Base-by-base conservation (phyloP, 2,329 filamentous ascomycete species). In the Penicillium sp. region DNA sequence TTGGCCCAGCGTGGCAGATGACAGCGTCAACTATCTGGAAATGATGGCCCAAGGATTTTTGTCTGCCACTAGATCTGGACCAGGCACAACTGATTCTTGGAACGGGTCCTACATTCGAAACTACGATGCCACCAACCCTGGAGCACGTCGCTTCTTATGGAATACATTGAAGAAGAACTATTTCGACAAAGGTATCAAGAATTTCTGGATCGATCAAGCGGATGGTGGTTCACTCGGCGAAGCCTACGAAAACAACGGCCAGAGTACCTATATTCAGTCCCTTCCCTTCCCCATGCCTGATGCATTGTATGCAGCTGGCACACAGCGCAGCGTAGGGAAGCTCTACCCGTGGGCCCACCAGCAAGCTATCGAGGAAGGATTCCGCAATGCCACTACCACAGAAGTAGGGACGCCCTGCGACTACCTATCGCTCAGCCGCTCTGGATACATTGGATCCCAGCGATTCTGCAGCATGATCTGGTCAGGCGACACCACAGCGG, bases 121-220 rank as follows among this genome's bases (percentile, higher is more conserved):
- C 48, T 84, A 88, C 64, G 76, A 76, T 52, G 58, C 83, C 1
- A 88, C 85, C 0, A 85, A 85, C 55, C 83, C 85, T 0, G 77
- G 68, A 3, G 78, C 85, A 0, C 75, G 83, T 2, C 62, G 73
- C 0, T 87, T 81, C 40, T 72, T 88, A 1, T 88, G 85, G 84
- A 62, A 72, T 0, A 82, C 79, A 32, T 76, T 75, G 2, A 83
- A 82, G 63, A 56, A 76, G 38, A 84, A 87, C 62, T 88, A 88
- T 68, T 81, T 80, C 57, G 68, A 77, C 42, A 81, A 81, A 48
- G 85, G 85, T 0, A 82, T 88, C 64, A 78, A 80, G 48, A 71
- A 81, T 2, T 88, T 87, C 67, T 88, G 85, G 85, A 77, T 87
- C 0, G 85, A 88, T 59, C 85, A 88, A 64, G 85, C 84, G 0